Base-by-base conservation (phyloP, 208 protist genomes). In the Spongospora subterranea region DNA sequence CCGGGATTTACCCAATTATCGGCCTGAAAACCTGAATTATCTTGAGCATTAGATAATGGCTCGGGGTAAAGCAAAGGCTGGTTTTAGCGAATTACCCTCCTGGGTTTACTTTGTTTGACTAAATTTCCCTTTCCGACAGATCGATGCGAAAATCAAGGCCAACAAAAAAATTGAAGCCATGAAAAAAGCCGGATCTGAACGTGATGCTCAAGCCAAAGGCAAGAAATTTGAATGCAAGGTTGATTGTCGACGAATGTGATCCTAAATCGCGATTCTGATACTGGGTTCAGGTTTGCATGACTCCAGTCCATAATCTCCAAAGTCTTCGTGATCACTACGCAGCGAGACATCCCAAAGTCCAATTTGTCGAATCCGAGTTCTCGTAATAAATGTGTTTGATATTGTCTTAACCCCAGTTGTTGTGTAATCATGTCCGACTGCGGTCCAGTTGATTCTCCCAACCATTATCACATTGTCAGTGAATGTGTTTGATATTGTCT, bases 151-250 rank as follows among this genome's bases (percentile, higher is more conserved):
- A 43, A 82, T 82, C 35, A 35, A 43, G 40, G 71, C 71, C 17
- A 82, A 43, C 71, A 82, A 82, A n/a, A 82, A 82, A 43, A 6
- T 43, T 6, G 71, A 82, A 43, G 40, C n/a, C 17, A 45, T 82
- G 71, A 82, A 82, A 35, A 35, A n/a, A n/a, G n/a, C 6, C 35
- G 71, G 71, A 35, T 45, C 35, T 20, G 71, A 82, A 82, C n/a
- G 6, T 43, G 6, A 6, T 20, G 71, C 71, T 6, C 71, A 82
- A 43, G 40, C n/a, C 17, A 82, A 82, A 39, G 71, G 71, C 71
- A 82, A 82, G n/a, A 82, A 82, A 43, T 82, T 82, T 43, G n/a
- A 82, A 39, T 82, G 71, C 71, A 82, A 82, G n/a, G 71, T 82
- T 40, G 13, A 20, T 43, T 35, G 71, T 24, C 24, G 6, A 24